Base-by-base conservation (phyloP, 495 filamentous ascomycete species). In the Aspergillus ellipticus region DNA sequence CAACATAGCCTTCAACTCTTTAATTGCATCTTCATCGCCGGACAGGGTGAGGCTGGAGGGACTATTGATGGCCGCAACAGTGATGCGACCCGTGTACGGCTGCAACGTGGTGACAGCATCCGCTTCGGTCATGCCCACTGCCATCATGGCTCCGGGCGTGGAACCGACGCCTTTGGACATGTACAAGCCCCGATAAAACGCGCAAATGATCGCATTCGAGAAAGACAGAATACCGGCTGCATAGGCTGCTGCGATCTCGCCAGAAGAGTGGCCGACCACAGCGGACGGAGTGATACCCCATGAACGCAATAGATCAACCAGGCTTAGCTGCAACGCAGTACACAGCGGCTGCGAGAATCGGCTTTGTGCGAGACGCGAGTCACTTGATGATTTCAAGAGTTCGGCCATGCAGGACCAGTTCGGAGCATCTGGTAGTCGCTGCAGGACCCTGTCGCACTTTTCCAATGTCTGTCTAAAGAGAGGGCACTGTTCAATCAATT, bases 31-130 rank as follows among this genome's bases (percentile, higher is more conserved):
- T 2, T 29, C 53, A 37, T 62, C 61, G 49, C 74, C 74, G 9
- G 74, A 73, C 26, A 75, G 46, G 2, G 75, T 78, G 4, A 64
- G 59, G 51, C 71, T 77, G 17, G 57, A 28, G n/a, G 71, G 70
- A 41, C 69, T 72, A 56, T 75, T 79, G 50, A 67, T 53, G 55
- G 71, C 75, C 2, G 74, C 75, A 11, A 84, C 21, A 0, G 41
- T 41, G 8, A 52, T 19, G n/a, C 35, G 46, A 20, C 49, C 60
- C 17, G 4, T 17, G 9, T 55, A 43, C 13, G 15, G n/a, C 28
- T 4, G 8, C 49, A 54, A 39, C 21, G 47, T 49, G 16, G 51
- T 48, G 3, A 46, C 48, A 5, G 11, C 19, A 4, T 20, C 53
- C 4, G 45, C 15, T 3, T 48, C 19, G 17, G 19, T 56, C 17